Conservation (phyloP, 768 basidiomycete species). For the Pholiota molesta region DNA sequence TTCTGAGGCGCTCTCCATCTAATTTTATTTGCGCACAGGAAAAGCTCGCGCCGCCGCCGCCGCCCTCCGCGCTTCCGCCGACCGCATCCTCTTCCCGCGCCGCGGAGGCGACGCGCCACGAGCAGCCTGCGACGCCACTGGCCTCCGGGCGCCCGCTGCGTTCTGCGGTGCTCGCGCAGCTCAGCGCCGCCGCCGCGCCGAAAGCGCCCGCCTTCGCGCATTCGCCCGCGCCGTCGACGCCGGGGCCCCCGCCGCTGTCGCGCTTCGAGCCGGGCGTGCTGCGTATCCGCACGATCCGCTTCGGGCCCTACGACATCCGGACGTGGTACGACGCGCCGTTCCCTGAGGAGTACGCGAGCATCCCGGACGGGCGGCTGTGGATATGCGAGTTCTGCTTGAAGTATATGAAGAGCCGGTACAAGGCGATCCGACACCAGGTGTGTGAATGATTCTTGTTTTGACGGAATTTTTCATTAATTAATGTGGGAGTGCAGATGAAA, state of each 20-base stretch:
- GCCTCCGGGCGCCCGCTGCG: conserved; percentile 63
- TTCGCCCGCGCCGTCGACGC: conserved; percentile 48
- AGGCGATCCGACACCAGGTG: conserved; percentile 83
- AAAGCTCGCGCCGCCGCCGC: conserved; percentile 50
- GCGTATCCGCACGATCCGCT: conserved; percentile 86
- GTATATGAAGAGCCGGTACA: conserved; percentile 95
- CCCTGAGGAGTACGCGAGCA: conserved; percentile 93
- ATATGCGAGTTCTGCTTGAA: conserved; percentile 98
- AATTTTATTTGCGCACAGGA: conserved; percentile 34
- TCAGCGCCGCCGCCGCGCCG: conserved; percentile 23
- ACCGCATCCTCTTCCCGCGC: conserved; percentile 18
- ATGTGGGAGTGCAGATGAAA: conserved; percentile 64
- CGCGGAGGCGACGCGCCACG: conserved; percentile 20
- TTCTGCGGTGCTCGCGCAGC: conserved; percentile 52
- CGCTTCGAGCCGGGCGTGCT: conserved; percentile 43
- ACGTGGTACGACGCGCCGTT: conserved; percentile 99
- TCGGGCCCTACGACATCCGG: conserved; percentile 90
- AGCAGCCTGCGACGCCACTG: conserved; percentile 43
- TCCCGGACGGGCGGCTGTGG: conserved; percentile 92
- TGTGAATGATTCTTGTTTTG: conserved; percentile 29
- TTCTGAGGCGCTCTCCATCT: neutral
- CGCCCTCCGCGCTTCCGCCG: conserved; percentile 28
- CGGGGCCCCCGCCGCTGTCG: conserved; percentile 32
- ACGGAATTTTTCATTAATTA: neutral
- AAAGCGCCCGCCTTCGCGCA: conserved; percentile 36